Evolutionary conservation across 306 rosid genomes (phyloP), one percentile per base, ranked within the genome.

Genomic region (Lotus japonicus): DNA sequence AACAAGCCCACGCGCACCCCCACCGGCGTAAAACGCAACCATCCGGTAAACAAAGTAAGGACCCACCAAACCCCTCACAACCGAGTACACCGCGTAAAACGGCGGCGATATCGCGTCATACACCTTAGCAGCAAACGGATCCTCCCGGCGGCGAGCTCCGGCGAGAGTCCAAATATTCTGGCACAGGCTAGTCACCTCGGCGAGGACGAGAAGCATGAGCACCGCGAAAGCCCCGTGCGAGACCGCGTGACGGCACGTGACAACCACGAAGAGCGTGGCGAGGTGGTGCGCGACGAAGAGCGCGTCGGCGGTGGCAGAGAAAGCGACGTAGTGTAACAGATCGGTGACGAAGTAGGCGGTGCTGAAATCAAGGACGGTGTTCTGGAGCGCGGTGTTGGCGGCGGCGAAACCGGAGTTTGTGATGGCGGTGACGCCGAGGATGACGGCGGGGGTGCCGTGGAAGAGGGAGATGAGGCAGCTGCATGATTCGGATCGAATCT

Each of bases 91-190:
- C 0, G 72, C 66, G 36, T 79, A 88, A 58, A 88, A 94, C 16
- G 96, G 92, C 50, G 88, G 88, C 2, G 96, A 94, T 66, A 90
- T 57, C 2, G 82, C 31, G 13, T 49, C 72, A 28, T 81, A 77
- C 46, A 87, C 62, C 58, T 62, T 78, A 0, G 83, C 87, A 0
- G 99, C 99, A 7, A 79, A 54, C 1, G 48, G 81, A 36, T 62
- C 80, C 53, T 90, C 95, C 18, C 14, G 12, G 16, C 81, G 71
- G 0, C 87, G 70, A 1, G 87, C 82, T 6, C 69, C 69, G 12
- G 99, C 85, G 14, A 94, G 85, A 0, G 97, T 90, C 99, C 99
- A 94, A 0, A 74, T 49, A 70, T 94, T 94, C 87, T 94, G 99
- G 78, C 86, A 94, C 23, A 72, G 31, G 64, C 97, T 94, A 38